Base-by-base conservation (phyloP, 257 asterid genomes). In the Plantago ovata region DNA sequence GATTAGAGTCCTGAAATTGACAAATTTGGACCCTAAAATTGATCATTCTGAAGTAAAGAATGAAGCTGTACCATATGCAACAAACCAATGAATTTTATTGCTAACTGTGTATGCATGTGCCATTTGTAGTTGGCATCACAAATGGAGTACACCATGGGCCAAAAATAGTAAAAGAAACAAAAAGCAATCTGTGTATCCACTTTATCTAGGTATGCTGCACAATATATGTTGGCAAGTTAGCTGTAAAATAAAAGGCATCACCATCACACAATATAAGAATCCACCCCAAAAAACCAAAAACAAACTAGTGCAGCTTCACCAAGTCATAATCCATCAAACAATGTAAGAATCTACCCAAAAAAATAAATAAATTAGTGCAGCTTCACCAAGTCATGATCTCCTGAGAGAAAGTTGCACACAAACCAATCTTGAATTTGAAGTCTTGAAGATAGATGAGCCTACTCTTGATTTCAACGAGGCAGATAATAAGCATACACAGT, bases 401-500 rank as follows among this genome's bases (percentile, higher is more conserved):
- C n/a, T 53, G 16, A 11, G 14, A 21, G 58, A 1, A 2, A 28
- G 2, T 18, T 20, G 14, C 16, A 20, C 38, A 50, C 8, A 50
- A n/a, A 50, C 7, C 6, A 12, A 46, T 18, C 4, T 22, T 1
- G 16, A 50, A n/a, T n/a, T n/a, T n/a, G n/a, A n/a, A n/a, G n/a
- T n/a, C n/a, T n/a, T n/a, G n/a, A n/a, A n/a, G n/a, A n/a, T n/a
- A 22, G 56, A 22, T 20, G 32, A 39, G 18, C 65, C 15, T 18
- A 22, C 16, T 46, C 16, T 5, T 49, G 20, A 12, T 18, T 47
- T 71, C 69, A 66, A 56, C 7, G 62, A 16, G 95, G 94, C 47
- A 15, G 54, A 44, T 90, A 86, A 60, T 66, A 86, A 61, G 80
- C 77, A 60, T 84, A 90, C 36, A 81, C 75, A n/a, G 80, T 53